phyloP scores from a whole-genome alignment of 257 asterid genomes.

The Ajuga chamaepitys region DNA sequence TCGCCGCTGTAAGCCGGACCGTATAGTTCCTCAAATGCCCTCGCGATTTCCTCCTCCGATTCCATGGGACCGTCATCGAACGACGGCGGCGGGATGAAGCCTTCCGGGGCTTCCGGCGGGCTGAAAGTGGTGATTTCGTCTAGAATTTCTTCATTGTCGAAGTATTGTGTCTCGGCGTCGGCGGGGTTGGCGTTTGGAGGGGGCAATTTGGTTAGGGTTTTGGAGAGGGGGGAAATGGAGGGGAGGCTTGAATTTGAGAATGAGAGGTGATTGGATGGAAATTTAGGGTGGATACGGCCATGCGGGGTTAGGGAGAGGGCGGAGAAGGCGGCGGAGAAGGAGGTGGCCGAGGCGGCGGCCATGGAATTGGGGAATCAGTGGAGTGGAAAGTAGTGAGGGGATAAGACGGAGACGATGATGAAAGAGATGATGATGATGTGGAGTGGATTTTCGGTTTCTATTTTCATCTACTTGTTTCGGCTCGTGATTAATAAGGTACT shows the following conservation, averaged over 20 bases:
- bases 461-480: background rate
- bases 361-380: conserved; percentile 17
- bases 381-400: conserved; percentile 6
- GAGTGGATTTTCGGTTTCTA: background rate
- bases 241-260: conserved; percentile 13
- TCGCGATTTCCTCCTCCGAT: conserved; percentile 71
- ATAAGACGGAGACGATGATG: conserved; percentile 14
- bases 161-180: conserved; percentile 37
- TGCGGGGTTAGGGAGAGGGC: conserved; percentile 38
- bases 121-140: conserved; percentile 41
- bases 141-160: conserved; percentile 41
- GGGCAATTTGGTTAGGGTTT: conserved; percentile 17
- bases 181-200: conserved; percentile 27
- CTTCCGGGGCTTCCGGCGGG: conserved; percentile 70
- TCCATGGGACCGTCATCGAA: conserved; percentile 76
- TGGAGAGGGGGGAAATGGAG: conserved; percentile 22
- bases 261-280: conserved; percentile 15
- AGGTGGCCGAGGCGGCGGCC: conserved; percentile 32
- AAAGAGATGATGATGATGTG: background rate
- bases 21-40: conserved; percentile 68
- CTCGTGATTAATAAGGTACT: background rate
- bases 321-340: conserved; percentile 57
- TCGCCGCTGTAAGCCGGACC: conserved; percentile 85
- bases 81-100: conserved; percentile 45
- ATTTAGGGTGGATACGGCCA: conserved; percentile 3